phyloP scores from a whole-genome alignment of 108 stramenopile genomes.

The Licmophora abbreviata region DNA sequence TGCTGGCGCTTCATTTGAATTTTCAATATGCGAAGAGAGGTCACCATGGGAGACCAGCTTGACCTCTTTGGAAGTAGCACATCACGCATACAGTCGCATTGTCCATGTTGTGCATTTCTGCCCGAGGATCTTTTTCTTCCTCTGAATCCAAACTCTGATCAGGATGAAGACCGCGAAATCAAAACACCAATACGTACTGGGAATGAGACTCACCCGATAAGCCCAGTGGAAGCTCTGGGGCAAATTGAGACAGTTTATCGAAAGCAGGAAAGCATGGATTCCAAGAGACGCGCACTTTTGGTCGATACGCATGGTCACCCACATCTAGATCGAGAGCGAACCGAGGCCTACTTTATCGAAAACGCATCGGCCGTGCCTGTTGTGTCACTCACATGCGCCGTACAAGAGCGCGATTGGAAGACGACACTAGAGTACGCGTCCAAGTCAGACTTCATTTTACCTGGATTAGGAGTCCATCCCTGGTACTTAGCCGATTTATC shows the following conservation, averaged over 20 bases:
- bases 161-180: background rate
- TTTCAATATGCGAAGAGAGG: too few relatives aligned
- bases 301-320: constrained; percentile 80
- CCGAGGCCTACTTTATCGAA: constrained; percentile 19
- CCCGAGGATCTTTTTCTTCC: constrained; percentile 14
- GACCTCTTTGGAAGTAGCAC: too few relatives aligned
- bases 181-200: background rate
- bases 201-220: constrained; percentile 17
- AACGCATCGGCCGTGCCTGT: background rate
- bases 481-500: constrained; percentile 57
- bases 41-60: too few relatives aligned
- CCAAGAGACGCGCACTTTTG: constrained; percentile 15
- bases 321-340: constrained; percentile 50
- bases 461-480: constrained; percentile 72
- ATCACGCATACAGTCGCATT: constrained; percentile 11
- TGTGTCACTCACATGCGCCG: constrained; percentile 53
- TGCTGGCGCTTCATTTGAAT: too few relatives aligned
- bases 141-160: background rate
- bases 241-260: too few relatives aligned
- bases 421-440: constrained; percentile 49
- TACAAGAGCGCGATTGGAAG: constrained; percentile 59
- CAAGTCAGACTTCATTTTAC: constrained; percentile 18
- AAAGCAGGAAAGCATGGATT: background rate
- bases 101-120: constrained; percentile 35
- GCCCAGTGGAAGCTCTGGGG: constrained; percentile 20